A percentile compares a stretch with the other conserved stretches of the same genome.
phyloP scores from a whole-genome alignment of 306 rosid species.

The Astragalus membranaceus region DNA sequence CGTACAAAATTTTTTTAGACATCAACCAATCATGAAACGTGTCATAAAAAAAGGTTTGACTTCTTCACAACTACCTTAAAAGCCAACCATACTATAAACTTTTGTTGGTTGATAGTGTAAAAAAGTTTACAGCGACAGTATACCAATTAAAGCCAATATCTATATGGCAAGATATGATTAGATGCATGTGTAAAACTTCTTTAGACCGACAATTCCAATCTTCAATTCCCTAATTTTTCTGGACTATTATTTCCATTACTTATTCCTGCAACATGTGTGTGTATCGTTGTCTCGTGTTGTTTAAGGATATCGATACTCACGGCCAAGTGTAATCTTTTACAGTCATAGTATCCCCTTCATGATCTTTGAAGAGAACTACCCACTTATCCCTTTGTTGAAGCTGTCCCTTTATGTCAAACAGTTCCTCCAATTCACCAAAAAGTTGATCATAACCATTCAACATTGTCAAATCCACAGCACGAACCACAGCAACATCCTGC shows the following conservation, averaged over 20 bases:
- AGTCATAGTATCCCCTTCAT: constrained; percentile 93
- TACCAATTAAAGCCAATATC: too few species aligned
- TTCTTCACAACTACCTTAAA: too few species aligned
- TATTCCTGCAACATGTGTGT: neutral
- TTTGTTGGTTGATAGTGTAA: too few species aligned
- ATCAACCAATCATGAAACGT: too few species aligned
- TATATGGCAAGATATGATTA: too few species aligned
- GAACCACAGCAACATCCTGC: constrained; percentile 95
- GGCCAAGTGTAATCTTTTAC: constrained; percentile 85
- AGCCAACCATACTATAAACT: too few species aligned
- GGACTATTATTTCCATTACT: neutral
- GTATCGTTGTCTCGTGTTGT: neutral
- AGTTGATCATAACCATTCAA: constrained; percentile 83
- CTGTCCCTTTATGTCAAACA: constrained; percentile 88
- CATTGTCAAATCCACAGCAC: constrained; percentile 80
- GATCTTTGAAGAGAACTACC: constrained; percentile 81
- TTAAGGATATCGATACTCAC: constrained; percentile 47
- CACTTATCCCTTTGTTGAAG: constrained; percentile 55
- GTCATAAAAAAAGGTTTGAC: too few species aligned
- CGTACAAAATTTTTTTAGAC: too few species aligned
- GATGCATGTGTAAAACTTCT: too few species aligned
- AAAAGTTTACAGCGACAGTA: too few species aligned
- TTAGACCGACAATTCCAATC: too few species aligned
- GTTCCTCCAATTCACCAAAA: constrained; percentile 62
- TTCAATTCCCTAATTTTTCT: neutral